A percentile compares a stretch with the other conserved stretches of the same genome.
Conservation (phyloP, 2,329 filamentous ascomycete genomes). For the Colletotrichum liriopes region DNA sequence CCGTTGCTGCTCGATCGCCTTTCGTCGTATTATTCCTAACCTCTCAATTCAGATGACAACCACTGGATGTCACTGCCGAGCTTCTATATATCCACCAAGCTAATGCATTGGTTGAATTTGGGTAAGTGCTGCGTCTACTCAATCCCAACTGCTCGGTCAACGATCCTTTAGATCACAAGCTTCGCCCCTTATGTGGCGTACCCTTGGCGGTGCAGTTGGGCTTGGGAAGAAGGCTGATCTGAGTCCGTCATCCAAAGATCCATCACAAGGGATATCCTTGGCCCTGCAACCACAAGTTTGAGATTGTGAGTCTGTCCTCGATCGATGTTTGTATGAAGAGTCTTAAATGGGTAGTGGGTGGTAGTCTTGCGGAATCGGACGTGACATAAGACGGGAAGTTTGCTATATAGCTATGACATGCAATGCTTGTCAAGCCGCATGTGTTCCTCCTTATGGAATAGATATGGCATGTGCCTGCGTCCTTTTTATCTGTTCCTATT, state of each 20-base stretch:
- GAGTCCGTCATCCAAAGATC: constrained; percentile 5
- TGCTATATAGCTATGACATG: not conserved
- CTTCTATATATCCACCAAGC: not conserved
- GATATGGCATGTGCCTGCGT: not conserved
- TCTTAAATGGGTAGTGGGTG: constrained; percentile 20
- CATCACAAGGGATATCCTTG: not conserved
- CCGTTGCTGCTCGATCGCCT: not conserved
- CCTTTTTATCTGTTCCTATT: not conserved
- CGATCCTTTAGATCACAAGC: not conserved
- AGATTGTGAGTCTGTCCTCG: constrained; percentile 18
- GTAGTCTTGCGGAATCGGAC: not conserved
- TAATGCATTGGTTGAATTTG: not conserved
- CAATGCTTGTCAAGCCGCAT: not conserved
- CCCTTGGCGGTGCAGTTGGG: not conserved
- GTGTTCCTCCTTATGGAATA: not conserved
- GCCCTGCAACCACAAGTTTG: not conserved
- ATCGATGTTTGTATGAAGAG: constrained; percentile 28
- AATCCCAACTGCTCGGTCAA: rapidly evolving
- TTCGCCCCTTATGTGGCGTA: not conserved
- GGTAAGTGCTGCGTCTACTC: not conserved
- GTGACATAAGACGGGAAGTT: not conserved
- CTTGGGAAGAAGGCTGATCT: not conserved
- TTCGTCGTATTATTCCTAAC: not conserved
- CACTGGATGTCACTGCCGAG: not conserved
- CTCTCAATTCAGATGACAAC: not conserved